Base-by-base conservation (phyloP, 2,329 filamentous ascomycete genomes). In the Taxawa tesnikishii region DNA sequence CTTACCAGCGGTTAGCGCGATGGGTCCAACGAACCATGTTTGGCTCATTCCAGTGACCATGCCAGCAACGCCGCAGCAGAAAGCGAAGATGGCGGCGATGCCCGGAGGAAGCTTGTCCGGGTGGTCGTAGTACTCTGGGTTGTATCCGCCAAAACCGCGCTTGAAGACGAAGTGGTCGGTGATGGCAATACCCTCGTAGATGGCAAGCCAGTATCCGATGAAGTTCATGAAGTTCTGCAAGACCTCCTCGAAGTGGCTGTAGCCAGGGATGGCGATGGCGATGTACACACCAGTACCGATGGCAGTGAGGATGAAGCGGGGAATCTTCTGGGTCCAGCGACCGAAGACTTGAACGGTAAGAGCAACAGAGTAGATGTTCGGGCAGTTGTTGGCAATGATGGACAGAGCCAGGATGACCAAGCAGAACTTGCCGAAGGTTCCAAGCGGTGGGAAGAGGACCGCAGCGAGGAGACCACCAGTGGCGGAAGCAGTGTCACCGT, bases 341-440 rank as follows among this genome's bases (percentile, higher is more conserved):
- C 65, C 66, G 24, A 83, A 56, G 10, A 81, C 69, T 49, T 83
- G 78, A 23, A 81, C 62, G 9, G 73, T 75, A 24, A 84, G 63
- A 5, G 70, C 68, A 29, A 64, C 70, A 12, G 75, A 81, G 63
- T 85, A 84, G 52, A 62, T 60, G 43, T 60, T 62, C 1, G 60
- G 59, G 40, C 59, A 59, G 45, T 62, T 62, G 40, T 60, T 60
- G 37, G 58, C 60, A 40, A 63, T 55, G 33, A 59, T 59, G 31
- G 54, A 56, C 26, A 63, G 47, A 2, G 59, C 56, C 26, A 62
- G 53, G 9, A 63, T 45, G 13, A 60, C 54, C 15, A 62, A 55
- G 51, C 79, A 83, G 63, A 83, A 82, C 48, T 79, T 67, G 40
- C 80, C 80, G 49, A 84, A 83, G 28, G 61, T 63, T 23, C 78